A percentile compares a stretch with the other conserved stretches of the same genome.
Conservation (phyloP, 169 alveolate species). For the Cardiosporidium cionae region DNA sequence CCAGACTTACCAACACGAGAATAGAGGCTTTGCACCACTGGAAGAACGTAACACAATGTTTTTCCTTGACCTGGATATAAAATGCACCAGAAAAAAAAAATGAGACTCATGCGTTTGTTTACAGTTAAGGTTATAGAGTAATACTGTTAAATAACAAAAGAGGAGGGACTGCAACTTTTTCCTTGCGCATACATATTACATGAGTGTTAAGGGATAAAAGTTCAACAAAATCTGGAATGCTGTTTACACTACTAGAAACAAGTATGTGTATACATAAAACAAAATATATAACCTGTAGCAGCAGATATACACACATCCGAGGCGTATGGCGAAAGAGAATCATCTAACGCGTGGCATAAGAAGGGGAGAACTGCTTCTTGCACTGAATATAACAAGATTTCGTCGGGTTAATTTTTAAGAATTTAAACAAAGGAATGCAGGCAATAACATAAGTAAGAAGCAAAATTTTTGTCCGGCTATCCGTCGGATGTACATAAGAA, state of each 20-base stretch:
- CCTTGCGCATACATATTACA: background rate
- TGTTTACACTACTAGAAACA: background rate
- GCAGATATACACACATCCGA: constrained; percentile 23
- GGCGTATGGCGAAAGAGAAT: background rate
- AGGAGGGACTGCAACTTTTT: background rate
- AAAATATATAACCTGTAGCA: background rate
- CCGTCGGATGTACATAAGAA: too few relatives aligned
- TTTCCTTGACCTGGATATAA: constrained; percentile 21
- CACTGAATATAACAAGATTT: constrained; percentile 8
- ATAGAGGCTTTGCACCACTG: constrained; percentile 16
- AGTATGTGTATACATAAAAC: background rate
- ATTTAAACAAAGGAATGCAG: too few relatives aligned
- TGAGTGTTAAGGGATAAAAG: background rate
- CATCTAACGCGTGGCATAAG: background rate
- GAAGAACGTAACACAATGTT: constrained; percentile 33
- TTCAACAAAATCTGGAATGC: background rate
- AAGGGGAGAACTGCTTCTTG: constrained; percentile 13
- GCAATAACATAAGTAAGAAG: too few relatives aligned
- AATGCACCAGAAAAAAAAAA: too few relatives aligned
- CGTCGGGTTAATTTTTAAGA: too few relatives aligned
- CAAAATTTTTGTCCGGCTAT: too few relatives aligned
- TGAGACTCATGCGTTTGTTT: background rate
- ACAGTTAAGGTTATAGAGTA: background rate
- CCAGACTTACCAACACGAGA: constrained; percentile 1
- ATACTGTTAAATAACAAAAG: background rate